These are phyloP conservation scores for Copromyces sp. DNA, from an alignment of 495 filamentous ascomycete genomes.

Conservation along the genomic window DNA sequence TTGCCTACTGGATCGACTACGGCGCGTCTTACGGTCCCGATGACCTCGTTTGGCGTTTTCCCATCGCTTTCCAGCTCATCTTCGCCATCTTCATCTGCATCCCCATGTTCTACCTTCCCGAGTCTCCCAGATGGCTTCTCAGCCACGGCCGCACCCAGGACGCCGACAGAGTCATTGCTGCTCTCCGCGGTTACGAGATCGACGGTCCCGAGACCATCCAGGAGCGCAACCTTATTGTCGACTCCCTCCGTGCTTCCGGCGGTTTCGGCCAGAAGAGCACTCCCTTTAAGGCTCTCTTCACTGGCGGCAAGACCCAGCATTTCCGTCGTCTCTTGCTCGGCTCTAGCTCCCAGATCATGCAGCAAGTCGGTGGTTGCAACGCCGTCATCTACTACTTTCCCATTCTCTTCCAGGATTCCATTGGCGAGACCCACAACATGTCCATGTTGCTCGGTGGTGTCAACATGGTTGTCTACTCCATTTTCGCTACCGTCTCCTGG, in stretches of 20 bases:
- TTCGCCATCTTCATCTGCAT: slow-evolving; percentile 58
- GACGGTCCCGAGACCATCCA: slow-evolving; percentile 43
- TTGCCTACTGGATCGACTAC: slow-evolving; percentile 80
- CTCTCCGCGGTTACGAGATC: slow-evolving; percentile 51
- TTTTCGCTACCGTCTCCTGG: slow-evolving; percentile 70
- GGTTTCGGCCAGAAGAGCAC: slow-evolving; percentile 43
- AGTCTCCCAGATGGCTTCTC: slow-evolving; percentile 69
- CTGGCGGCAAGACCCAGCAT: slow-evolving; percentile 54
- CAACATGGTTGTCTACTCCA: slow-evolving; percentile 70
- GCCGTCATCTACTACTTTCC: slow-evolving; percentile 81
- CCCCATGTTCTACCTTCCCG: slow-evolving; percentile 58
- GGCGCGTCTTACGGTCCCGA: slow-evolving; percentile 57
- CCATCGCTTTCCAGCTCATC: slow-evolving; percentile 71
- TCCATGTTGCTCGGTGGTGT: slow-evolving; percentile 65
- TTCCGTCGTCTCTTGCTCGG: slow-evolving; percentile 55
- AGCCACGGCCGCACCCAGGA: slow-evolving; percentile 57
- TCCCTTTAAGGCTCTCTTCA: slow-evolving; percentile 46
- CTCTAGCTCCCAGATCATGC: slow-evolving; percentile 58
- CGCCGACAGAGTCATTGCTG: slow-evolving; percentile 57
- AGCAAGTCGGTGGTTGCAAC: slow-evolving; percentile 69
- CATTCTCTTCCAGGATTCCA: slow-evolving; percentile 59
- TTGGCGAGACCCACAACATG: slow-evolving; percentile 47
- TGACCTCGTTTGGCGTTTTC: slow-evolving; percentile 66
- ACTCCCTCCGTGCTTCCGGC: slow-evolving; percentile 56
- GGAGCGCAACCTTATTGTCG: slow-evolving; percentile 53